Percentiles rank a stretch among this genome's conserved stretches.
Conservation (phyloP, 2,329 filamentous ascomycete species). For the Gaeumannomyces tritici region DNA sequence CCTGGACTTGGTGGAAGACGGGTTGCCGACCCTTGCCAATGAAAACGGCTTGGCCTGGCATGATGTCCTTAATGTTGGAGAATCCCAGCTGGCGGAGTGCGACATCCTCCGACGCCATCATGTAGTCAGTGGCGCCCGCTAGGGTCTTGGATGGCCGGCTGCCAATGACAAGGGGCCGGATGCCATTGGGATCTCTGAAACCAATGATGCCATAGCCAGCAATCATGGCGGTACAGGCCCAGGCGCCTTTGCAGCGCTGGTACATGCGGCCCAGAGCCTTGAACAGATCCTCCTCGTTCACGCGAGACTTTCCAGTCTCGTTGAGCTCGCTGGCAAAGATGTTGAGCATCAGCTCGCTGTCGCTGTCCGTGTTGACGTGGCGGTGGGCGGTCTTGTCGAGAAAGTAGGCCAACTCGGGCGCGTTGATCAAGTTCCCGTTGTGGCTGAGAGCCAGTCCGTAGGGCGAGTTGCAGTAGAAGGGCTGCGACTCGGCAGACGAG, state of each 20-base stretch:
- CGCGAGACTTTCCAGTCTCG: conserved; percentile 75
- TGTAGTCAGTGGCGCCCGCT: conserved; percentile 65
- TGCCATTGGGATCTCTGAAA: conserved; percentile 72
- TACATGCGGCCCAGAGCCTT: conserved; percentile 65
- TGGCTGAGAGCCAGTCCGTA: conserved; percentile 43
- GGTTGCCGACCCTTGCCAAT: conserved; percentile 66
- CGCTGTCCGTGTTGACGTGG: conserved; percentile 84
- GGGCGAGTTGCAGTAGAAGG: conserved; percentile 83
- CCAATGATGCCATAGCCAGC: conserved; percentile 71
- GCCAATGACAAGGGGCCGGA: conserved; percentile 73
- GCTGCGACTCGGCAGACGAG: conserved; percentile 66
- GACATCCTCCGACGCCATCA: conserved; percentile 84
- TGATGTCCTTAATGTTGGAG: conserved; percentile 63
- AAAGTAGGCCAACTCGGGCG: conserved; percentile 9
- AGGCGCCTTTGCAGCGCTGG: conserved; percentile 64
- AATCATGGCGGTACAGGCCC: conserved; percentile 77
- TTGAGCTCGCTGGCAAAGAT: conserved; percentile 78
- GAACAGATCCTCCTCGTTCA: conserved; percentile 75
- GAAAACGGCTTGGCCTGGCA: conserved; percentile 58
- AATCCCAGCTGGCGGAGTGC: conserved; percentile 77
- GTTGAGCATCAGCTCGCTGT: conserved; percentile 82
- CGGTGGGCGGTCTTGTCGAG: conserved; percentile 43
- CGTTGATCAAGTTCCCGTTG: conserved; percentile 58
- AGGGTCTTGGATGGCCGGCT: conserved; percentile 57
- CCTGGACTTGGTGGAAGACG: conserved; percentile 65